Base-by-base conservation (phyloP, 441 rosid genomes). In the Eutrema salsugineum region DNA sequence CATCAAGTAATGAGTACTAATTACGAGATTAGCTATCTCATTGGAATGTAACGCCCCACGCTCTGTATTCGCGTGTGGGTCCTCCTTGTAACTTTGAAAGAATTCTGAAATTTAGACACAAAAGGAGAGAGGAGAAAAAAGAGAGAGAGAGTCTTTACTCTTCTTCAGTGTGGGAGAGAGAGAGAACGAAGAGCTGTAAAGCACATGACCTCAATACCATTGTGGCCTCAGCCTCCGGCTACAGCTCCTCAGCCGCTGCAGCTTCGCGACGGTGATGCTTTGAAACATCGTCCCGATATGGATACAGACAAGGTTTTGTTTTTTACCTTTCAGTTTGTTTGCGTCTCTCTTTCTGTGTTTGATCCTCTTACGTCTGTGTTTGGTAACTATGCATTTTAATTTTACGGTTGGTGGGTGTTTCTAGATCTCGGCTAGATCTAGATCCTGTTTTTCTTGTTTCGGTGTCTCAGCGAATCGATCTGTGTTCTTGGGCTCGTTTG, bases 181-280 rank as follows among this genome's bases (percentile, higher is more conserved):
- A 63, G 47, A 48, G 54, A 42, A 36, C 11, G 75, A 40, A 57
- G 58, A 76, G 83, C 79, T 69, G 85, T 58, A 69, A 78, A 73
- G 73, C 87, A 80, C 83, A 84, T 86, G 91, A 80, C 88, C 63
- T 80, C 88, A 4, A 56, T 80, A 70, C 82, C 82, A 67, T 68
- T 54, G 77, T 80, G 84, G 81, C 80, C 80, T 77, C 78, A 79
- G 66, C 81, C 73, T 78, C 84, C 75, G 65, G 63, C 55, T 40
- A 58, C 33, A 30, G 78, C 70, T 35, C 70, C 17, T 4, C 72
- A 61, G 28, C 82, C 61, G 48, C 79, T 63, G 33, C 83, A 79
- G 0, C 75, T 63, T 38, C 82, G 55, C 55, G 75, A 78, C 72
- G 78, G 75, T 59, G 84, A 84, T 71, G 73, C 77, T 15, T 50